Evolutionary conservation across 1,139 yeast genomes (phyloP), one percentile per base, ranked within the genome.

Genomic region (Candida anutae): DNA sequence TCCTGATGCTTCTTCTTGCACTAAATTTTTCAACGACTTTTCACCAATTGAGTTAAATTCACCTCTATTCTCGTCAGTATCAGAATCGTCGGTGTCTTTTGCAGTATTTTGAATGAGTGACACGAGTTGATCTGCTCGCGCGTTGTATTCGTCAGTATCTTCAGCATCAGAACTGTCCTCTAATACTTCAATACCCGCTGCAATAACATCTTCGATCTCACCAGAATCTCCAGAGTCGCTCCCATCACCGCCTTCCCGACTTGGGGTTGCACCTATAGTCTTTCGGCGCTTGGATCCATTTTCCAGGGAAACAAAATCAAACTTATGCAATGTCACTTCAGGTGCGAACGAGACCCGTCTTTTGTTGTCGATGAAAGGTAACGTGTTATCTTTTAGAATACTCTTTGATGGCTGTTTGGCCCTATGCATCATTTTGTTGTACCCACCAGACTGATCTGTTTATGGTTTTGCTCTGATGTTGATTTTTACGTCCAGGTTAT

Each of bases 331-430:
- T 0, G 85, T 78, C 0, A 78, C 87, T 42, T 78, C 87, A 2
- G 84, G 84, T 2, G 85, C 84, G 57, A 79, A 79, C 1, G 84
- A 77, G 0, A 79, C 87, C 21, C 87, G 51, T 39, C 87, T 55
- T 38, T 45, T 46, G 16, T 41, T 42, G 24, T 34, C 35, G 16
- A 42, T 29, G 10, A 52, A 26, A 1, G 53, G 55, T 6, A 48
- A 35, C 6, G 56, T 46, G 28, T 46, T 48, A 26, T 50, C 57
- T 30, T 46, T 51, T 19, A 54, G 38, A 23, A 54, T 53, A 25
- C 58, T 46, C 36, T 49, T 54, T 17, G 53, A 38, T 3, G 49
- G 48, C 13, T 33, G 26, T 18, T 29, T 28, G 9, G 10, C 9
- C 19, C 19, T 17, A 10, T 17, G 19, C 25, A 24, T 30, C 27